Conservation (phyloP, 768 basidiomycete species). For the Tylopilus balloui region DNA sequence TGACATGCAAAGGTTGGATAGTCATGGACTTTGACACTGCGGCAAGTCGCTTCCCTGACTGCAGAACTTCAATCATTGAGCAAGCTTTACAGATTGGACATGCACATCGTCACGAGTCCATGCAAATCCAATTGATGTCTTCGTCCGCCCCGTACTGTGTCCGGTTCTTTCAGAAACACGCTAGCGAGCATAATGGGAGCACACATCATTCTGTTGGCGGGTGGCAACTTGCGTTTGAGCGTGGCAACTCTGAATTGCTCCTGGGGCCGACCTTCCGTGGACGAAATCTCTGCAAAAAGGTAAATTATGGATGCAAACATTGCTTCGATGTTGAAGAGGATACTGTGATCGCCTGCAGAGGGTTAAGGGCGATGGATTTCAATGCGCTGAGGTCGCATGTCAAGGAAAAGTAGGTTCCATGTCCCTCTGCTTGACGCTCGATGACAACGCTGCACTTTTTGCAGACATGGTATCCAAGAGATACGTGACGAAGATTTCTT, state of each 20-base stretch:
- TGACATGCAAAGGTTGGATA: constrained; percentile 46
- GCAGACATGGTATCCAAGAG: constrained; percentile 46
- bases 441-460: constrained; percentile 7
- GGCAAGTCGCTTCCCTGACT: constrained; percentile 31
- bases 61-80: neutral
- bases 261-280: constrained; percentile 19
- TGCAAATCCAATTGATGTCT: constrained; percentile 38
- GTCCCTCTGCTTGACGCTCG: neutral
- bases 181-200: fast-evolving
- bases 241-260: constrained; percentile 20
- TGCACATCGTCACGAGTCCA: constrained; percentile 56
- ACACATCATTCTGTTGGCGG: fast-evolving
- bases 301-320: constrained; percentile 51
- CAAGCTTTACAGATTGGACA: constrained; percentile 49
- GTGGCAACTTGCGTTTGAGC: constrained; percentile 16
- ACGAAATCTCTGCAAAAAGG: constrained; percentile 30
- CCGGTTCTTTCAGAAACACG: neutral
- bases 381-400: constrained; percentile 59
- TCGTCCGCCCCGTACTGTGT: fast-evolving
- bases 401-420: constrained; percentile 49
- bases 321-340: constrained; percentile 29
- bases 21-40: constrained; percentile 45
- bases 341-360: neutral
- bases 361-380: constrained; percentile 39
- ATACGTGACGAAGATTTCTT: constrained; percentile 56